Conservation (phyloP, 257 asterid species). For the Scutellaria minor region DNA sequence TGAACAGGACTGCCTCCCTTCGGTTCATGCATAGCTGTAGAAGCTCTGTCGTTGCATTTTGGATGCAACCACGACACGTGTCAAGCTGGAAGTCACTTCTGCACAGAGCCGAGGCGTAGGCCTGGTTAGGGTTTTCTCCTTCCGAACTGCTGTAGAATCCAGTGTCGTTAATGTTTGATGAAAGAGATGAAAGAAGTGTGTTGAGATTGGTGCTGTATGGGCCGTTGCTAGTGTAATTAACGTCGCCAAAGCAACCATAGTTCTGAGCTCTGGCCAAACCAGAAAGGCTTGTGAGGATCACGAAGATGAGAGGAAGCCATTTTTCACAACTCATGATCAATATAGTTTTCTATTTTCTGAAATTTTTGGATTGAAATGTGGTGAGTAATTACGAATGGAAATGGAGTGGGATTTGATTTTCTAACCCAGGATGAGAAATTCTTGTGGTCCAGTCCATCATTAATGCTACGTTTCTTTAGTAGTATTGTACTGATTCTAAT, state of each 20-base stretch:
- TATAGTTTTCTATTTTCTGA: too few relatives aligned
- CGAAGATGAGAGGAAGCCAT: too few relatives aligned
- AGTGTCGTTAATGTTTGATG: constrained; percentile 10
- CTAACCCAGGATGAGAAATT: too few relatives aligned
- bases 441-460: too few relatives aligned
- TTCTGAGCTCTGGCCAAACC: background rate
- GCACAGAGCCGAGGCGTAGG: constrained; percentile 36
- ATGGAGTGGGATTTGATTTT: too few relatives aligned
- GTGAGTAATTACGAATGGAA: too few relatives aligned
- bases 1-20: constrained; percentile 17
- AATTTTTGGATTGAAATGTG: too few relatives aligned
- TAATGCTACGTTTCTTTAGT: too few relatives aligned
- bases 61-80: constrained; percentile 20
- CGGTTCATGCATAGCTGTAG: background rate
- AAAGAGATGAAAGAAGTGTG: constrained; percentile 28
- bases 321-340: too few relatives aligned
- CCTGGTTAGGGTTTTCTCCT: background rate
- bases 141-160: constrained; percentile 29
- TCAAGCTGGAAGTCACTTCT: constrained; percentile 19
- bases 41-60: background rate
- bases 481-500: too few relatives aligned
- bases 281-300: background rate
- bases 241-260: constrained; percentile 19
- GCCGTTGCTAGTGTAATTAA: constrained; percentile 29
- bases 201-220: background rate